Percentiles rank a stretch among this genome's conserved stretches.
Evolutionary conservation across 2,329 filamentous ascomycete species (phyloP).

Genomic region (Conoideocrella luteorostrata): DNA sequence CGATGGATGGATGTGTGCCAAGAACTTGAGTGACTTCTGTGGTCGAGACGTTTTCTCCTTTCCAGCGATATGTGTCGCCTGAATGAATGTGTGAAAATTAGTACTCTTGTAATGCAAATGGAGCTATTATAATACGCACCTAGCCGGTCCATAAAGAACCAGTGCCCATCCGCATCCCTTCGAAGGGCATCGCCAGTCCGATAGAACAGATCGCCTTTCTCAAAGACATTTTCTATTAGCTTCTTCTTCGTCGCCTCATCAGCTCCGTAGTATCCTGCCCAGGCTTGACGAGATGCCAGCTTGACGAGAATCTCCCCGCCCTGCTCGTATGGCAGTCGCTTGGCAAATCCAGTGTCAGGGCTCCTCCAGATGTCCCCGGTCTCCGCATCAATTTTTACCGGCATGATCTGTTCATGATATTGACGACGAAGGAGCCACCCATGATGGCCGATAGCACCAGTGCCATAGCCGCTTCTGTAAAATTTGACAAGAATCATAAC

Average conservation of each 20-base stretch:
- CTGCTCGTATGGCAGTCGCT: constrained; percentile 7
- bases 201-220: constrained; percentile 62
- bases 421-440: constrained; percentile 7
- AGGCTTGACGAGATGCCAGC: constrained; percentile 7
- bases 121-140: background rate
- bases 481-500: constrained; percentile 1
- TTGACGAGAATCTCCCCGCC: constrained; percentile 8
- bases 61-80: constrained; percentile 67
- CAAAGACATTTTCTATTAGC: constrained; percentile 30
- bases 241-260: constrained; percentile 8
- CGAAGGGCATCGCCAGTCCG: constrained; percentile 61
- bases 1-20: constrained; percentile 49
- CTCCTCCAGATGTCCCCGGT: constrained; percentile 7
- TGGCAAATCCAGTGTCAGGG: constrained; percentile 8
- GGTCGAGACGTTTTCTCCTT: constrained; percentile 62
- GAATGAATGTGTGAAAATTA: background rate
- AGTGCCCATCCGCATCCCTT: constrained; percentile 54
- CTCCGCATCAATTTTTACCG: constrained; percentile 6
- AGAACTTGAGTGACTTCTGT: constrained; percentile 61
- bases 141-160: constrained; percentile 58
- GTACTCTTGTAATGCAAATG: background rate
- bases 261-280: constrained; percentile 6
- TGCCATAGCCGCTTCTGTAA: constrained; percentile 2
- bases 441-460: constrained; percentile 8
- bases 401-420: constrained; percentile 1